Evolutionary conservation across 495 filamentous ascomycete genomes (phyloP).

Genomic region (Amorphotheca resinae): DNA sequence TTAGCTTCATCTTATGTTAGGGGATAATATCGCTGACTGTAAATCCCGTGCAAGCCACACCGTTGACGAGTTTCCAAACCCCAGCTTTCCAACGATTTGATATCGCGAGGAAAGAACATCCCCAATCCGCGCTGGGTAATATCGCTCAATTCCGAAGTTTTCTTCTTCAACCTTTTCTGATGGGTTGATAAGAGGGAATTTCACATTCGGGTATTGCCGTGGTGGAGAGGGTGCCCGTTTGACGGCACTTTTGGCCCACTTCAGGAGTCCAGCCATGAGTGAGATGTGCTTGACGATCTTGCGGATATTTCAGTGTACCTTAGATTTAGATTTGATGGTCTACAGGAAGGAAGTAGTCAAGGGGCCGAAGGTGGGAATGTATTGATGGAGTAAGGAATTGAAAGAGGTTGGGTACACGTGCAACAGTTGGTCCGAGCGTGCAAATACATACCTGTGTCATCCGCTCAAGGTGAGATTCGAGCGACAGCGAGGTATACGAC

Average conservation of each 20-base stretch:
- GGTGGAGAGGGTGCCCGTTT: constrained; percentile 2
- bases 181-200: constrained; percentile 2
- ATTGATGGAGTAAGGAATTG: background rate
- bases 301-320: background rate
- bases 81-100: constrained; percentile 40
- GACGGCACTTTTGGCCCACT: constrained; percentile 1
- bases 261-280: constrained; percentile 2
- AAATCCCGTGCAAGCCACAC: constrained; percentile 41
- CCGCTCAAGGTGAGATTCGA: no score
- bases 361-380: background rate
- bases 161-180: constrained; percentile 31
- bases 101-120: constrained; percentile 35
- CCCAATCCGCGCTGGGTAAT: constrained; percentile 37
- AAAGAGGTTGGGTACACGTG: background rate
- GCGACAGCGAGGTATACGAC: no score
- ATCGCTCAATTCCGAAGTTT: constrained; percentile 27
- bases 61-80: constrained; percentile 39
- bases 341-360: background rate
- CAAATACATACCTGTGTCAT: no score
- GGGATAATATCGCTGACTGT: constrained; percentile 21
- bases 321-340: background rate
- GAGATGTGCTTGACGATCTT: background rate
- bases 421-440: background rate
- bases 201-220: background rate
- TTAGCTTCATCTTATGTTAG: background rate